Percentiles rank a stretch among this genome's conserved stretches.
These are phyloP conservation scores for Metschnikowia gelsemii DNA, from an alignment of 805 yeast species.

Conservation along the genomic window DNA sequence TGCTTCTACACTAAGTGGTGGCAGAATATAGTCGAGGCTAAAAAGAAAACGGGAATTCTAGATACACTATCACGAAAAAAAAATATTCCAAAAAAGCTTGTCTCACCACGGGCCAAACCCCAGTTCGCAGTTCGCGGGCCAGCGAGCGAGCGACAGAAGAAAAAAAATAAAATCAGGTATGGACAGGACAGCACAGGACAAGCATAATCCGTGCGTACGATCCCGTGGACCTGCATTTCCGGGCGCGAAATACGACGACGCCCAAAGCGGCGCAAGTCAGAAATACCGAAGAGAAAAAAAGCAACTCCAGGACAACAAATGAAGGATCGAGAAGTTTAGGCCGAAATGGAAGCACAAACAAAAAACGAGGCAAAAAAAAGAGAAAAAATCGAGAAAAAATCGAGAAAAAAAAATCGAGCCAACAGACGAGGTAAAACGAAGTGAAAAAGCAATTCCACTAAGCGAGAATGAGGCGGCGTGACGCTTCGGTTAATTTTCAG, in stretches of 20 bases:
- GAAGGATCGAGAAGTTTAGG: too few relatives aligned
- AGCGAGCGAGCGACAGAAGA: slow-evolving; percentile 11
- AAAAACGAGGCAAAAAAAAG: too few relatives aligned
- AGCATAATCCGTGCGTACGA: slow-evolving; percentile 12
- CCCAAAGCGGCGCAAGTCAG: slow-evolving; percentile 8
- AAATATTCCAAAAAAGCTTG: not conserved
- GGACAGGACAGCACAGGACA: slow-evolving; percentile 10
- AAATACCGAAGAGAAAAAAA: slow-evolving; percentile 9
- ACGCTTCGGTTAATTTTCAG: too few relatives aligned
- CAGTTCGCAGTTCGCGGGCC: too few relatives aligned
- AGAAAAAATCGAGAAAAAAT: too few relatives aligned
- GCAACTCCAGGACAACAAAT: slow-evolving; percentile 4
- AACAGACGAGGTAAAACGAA: too few relatives aligned
- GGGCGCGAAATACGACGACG: slow-evolving; percentile 16
- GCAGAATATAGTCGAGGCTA: not conserved
- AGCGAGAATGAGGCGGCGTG: too few relatives aligned
- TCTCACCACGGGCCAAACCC: slow-evolving; percentile 6
- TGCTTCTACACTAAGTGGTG: slow-evolving; percentile 7
- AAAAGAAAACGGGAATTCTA: not conserved
- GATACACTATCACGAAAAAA: not conserved
- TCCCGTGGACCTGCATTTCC: slow-evolving; percentile 17
- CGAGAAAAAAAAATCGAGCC: too few relatives aligned
- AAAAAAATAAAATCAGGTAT: slow-evolving; percentile 9
- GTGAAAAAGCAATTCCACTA: too few relatives aligned
- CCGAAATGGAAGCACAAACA: too few relatives aligned